Evolutionary conservation across 2,329 filamentous ascomycete genomes (phyloP).

Genomic region (Curvularia eragrostidis): DNA sequence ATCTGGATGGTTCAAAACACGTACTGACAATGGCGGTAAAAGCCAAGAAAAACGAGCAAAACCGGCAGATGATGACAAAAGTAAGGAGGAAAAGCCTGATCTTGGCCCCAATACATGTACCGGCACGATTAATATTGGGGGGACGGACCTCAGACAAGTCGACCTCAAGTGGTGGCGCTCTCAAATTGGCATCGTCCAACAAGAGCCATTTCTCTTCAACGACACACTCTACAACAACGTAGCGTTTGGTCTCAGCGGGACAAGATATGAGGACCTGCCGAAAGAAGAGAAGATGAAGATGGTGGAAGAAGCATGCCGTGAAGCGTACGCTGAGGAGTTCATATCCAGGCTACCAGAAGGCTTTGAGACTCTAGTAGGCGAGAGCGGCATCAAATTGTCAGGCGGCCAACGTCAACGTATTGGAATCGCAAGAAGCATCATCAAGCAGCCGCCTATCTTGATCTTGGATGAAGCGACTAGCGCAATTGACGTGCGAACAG

Average conservation of each 20-base stretch:
- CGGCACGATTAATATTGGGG: constrained; percentile 41
- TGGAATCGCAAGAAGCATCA: constrained; percentile 74
- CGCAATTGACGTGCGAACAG: constrained; percentile 65
- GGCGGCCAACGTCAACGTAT: constrained; percentile 88
- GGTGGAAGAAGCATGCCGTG: constrained; percentile 52
- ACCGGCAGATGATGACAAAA: constrained; percentile 4
- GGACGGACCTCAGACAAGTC: constrained; percentile 36
- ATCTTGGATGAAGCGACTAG: constrained; percentile 80
- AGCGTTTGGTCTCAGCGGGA: constrained; percentile 49
- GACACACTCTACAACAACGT: constrained; percentile 51
- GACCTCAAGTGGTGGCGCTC: constrained; percentile 55
- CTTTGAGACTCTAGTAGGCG: constrained; percentile 77
- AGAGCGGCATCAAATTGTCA: constrained; percentile 77
- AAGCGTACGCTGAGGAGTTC: constrained; percentile 50
- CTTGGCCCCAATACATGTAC: constrained; percentile 43
- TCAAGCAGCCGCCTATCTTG: constrained; percentile 70
- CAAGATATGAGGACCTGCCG: constrained; percentile 58
- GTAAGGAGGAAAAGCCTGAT: constrained; percentile 26
- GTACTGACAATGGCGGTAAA: not conserved
- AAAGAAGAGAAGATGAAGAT: constrained; percentile 65
- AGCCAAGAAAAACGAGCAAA: constrained; percentile 4
- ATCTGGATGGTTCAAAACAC: constrained; percentile 18
- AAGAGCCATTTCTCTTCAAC: constrained; percentile 53
- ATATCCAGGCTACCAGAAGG: constrained; percentile 57
- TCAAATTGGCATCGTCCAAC: constrained; percentile 54